Evolutionary conservation across 768 basidiomycete species (phyloP).

Genomic region (Termitomyces sp.): DNA sequence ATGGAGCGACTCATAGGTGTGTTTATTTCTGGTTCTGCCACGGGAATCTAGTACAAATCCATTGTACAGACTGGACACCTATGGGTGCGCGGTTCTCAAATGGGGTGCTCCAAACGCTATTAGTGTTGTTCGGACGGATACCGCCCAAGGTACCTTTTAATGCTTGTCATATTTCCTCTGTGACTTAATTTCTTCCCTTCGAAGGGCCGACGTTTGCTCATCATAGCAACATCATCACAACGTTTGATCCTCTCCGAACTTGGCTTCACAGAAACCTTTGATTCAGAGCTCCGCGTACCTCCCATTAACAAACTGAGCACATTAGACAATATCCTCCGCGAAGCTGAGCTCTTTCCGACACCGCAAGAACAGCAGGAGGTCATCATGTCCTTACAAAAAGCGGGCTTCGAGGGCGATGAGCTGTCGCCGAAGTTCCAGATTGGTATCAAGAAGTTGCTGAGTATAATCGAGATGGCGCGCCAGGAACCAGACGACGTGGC

Average conservation of each 20-base stretch:
- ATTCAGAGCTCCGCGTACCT: slow-evolving; percentile 79
- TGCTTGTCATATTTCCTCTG: neutral
- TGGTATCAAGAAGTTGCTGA: slow-evolving; percentile 92
- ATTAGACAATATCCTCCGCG: slow-evolving; percentile 72
- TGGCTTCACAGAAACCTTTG: slow-evolving; percentile 85
- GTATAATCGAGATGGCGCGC: slow-evolving; percentile 91
- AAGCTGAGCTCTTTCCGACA: slow-evolving; percentile 70
- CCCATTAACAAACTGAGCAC: slow-evolving; percentile 68
- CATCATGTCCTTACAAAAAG: slow-evolving; percentile 62
- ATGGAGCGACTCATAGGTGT: slow-evolving; percentile 88
- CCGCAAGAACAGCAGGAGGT: slow-evolving; percentile 50
- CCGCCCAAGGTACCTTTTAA: slow-evolving; percentile 78
- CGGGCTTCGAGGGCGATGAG: slow-evolving; percentile 56
- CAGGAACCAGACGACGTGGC: slow-evolving; percentile 88
- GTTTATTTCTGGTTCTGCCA: slow-evolving; percentile 15
- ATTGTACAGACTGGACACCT: slow-evolving; percentile 80
- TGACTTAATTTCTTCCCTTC: slow-evolving; percentile 1
- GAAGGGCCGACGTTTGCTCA: slow-evolving; percentile 84
- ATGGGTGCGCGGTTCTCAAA: slow-evolving; percentile 98
- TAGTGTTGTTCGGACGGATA: slow-evolving; percentile 81
- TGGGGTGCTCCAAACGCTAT: slow-evolving; percentile 80
- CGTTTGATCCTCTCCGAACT: slow-evolving; percentile 82
- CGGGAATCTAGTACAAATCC: neutral
- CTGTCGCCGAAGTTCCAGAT: slow-evolving; percentile 55
- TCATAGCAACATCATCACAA: slow-evolving; percentile 90